phyloP scores from a whole-genome alignment of 345 rosid species.

The Citrus hindsii region DNA sequence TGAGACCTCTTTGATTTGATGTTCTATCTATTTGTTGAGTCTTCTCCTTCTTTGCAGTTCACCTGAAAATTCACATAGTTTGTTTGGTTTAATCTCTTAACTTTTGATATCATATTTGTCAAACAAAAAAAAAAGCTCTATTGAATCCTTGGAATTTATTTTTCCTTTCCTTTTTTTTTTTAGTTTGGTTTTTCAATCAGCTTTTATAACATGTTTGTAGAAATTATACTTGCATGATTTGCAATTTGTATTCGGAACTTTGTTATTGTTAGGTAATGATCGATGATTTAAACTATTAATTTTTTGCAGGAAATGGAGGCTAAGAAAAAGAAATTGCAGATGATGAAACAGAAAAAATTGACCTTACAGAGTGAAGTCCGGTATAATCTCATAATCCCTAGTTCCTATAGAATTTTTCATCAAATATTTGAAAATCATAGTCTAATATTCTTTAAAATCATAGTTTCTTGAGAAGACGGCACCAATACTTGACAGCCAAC shows the following conservation, averaged over 20 bases:
- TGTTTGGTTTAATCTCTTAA: not conserved
- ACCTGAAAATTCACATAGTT: not conserved
- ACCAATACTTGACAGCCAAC: slow-evolving; percentile 47
- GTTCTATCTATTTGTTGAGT: not conserved
- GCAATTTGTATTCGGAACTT: not conserved
- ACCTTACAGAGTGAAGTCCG: slow-evolving; percentile 65
- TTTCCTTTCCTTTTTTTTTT: not conserved
- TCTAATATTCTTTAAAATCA: slow-evolving; percentile 2
- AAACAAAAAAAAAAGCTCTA: not conserved
- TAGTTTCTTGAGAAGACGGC: slow-evolving; percentile 73
- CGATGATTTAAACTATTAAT: not conserved
- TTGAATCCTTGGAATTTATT: not conserved
- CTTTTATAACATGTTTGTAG: not conserved
- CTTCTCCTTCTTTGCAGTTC: not conserved
- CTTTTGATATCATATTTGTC: not conserved
- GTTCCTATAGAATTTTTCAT: not conserved
- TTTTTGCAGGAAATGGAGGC: slow-evolving; percentile 61
- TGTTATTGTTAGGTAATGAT: not conserved
- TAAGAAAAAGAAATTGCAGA: slow-evolving; percentile 47
- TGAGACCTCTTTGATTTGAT: not conserved
- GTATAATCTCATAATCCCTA: slow-evolving; percentile 34
- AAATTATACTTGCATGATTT: not conserved
- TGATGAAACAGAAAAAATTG: slow-evolving; percentile 50
- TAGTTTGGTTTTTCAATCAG: not conserved
- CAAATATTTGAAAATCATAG: not conserved